Conservation (phyloP, 1,284 basidiomycete species). For the Boletellus deceptivus region DNA sequence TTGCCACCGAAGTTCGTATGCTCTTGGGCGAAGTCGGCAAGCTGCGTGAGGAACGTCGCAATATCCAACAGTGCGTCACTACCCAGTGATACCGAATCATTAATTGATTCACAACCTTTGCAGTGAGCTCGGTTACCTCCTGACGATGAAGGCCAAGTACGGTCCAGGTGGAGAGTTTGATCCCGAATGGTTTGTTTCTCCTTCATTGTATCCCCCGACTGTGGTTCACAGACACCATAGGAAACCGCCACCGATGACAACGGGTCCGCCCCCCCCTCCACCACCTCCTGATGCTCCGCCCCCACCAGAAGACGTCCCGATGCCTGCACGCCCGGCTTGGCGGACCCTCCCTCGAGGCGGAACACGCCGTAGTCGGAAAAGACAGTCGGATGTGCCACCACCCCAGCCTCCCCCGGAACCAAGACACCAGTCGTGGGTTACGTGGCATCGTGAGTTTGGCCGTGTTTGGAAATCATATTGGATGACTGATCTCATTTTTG, state of each 20-base stretch:
- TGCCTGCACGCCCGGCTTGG: slow-evolving; percentile 52
- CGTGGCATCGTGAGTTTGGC: slow-evolving; percentile 64
- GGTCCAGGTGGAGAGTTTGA: slow-evolving; percentile 75
- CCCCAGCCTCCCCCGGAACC: slow-evolving; percentile 36
- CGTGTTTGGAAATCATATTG: slow-evolving; percentile 10
- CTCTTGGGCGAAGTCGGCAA: slow-evolving; percentile 75
- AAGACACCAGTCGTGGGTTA: slow-evolving; percentile 53
- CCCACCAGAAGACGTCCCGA: slow-evolving; percentile 41
- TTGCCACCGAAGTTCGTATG: slow-evolving; percentile 76
- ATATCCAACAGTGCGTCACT: slow-evolving; percentile 63
- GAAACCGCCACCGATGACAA: slow-evolving; percentile 42
- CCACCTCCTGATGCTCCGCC: slow-evolving; percentile 42
- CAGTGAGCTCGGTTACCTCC: slow-evolving; percentile 68
- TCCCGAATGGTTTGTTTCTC: slow-evolving; percentile 56
- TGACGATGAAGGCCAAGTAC: slow-evolving; percentile 67
- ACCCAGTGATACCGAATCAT: neutral
- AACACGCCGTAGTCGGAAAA: slow-evolving; percentile 42
- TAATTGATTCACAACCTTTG: slow-evolving; percentile 6
- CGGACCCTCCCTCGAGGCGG: slow-evolving; percentile 44
- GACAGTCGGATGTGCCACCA: slow-evolving; percentile 28
- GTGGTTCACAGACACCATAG: slow-evolving; percentile 29
- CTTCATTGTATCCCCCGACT: neutral
- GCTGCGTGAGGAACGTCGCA: slow-evolving; percentile 68
- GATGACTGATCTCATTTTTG: slow-evolving; percentile 10
- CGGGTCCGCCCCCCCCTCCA: slow-evolving; percentile 39